phyloP scores from a whole-genome alignment of 1,284 basidiomycete genomes.

The Moesziomyces globuligerus region DNA sequence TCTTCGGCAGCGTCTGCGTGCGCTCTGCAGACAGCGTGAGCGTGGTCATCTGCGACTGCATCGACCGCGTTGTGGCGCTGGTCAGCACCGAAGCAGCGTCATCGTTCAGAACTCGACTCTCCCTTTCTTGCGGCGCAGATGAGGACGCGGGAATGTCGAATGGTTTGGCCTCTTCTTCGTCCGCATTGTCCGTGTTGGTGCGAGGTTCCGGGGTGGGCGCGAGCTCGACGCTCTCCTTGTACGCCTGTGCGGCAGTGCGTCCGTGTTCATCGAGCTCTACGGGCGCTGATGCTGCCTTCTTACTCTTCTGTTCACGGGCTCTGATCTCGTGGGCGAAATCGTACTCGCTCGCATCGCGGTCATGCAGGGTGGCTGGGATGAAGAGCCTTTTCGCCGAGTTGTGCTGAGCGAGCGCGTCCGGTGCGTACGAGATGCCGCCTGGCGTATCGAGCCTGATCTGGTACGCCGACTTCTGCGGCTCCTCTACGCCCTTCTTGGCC shows the following conservation, averaged over 20 bases:
- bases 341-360: slow-evolving; percentile 29
- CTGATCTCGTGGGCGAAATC: slow-evolving; percentile 52
- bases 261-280: slow-evolving; percentile 20
- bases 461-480: slow-evolving; percentile 19
- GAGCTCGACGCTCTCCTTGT: slow-evolving; percentile 31
- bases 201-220: neutral
- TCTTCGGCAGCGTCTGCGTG: slow-evolving; percentile 24
- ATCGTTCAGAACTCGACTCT: neutral
- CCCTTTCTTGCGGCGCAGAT: neutral
- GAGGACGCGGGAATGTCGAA: slow-evolving; percentile 16
- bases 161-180: neutral
- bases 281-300: neutral
- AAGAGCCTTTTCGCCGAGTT: slow-evolving; percentile 60
- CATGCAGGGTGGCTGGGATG: slow-evolving; percentile 38
- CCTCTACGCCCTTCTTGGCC: slow-evolving; percentile 11
- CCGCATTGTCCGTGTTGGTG: neutral
- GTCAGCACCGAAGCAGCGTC: slow-evolving; percentile 37
- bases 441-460: slow-evolving; percentile 63
- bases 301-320: slow-evolving; percentile 1
- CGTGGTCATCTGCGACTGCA: slow-evolving; percentile 40
- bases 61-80: slow-evolving; percentile 21
- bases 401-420: slow-evolving; percentile 55
- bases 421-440: slow-evolving; percentile 61
- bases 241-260: slow-evolving; percentile 35
- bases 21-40: slow-evolving; percentile 24